A percentile compares a stretch with the other conserved stretches of the same genome.
Conservation (phyloP, 257 asterid genomes). For the Vinca minor region DNA sequence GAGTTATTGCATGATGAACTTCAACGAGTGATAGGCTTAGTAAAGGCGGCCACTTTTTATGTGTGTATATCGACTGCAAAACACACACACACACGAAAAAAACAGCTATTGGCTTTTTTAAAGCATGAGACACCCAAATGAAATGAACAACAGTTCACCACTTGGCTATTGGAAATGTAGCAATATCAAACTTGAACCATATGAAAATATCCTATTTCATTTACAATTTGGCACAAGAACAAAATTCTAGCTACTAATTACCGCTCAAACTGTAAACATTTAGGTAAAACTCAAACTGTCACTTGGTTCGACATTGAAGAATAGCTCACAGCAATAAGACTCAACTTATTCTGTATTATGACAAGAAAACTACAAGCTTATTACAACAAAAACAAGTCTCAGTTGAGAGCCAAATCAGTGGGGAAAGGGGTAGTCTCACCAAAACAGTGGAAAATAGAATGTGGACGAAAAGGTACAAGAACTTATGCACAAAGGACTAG, state of each 20-base stretch:
- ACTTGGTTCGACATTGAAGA: not conserved
- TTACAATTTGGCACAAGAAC: not conserved
- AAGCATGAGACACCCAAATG: not conserved
- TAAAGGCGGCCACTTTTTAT: too few species aligned
- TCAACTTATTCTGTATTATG: conserved; percentile 1
- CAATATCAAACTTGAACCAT: not conserved
- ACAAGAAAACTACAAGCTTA: conserved; percentile 1
- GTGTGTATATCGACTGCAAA: too few species aligned
- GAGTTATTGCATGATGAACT: too few species aligned
- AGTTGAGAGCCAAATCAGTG: not conserved
- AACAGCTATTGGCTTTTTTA: not conserved
- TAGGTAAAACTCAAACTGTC: not conserved
- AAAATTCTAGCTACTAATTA: not conserved
- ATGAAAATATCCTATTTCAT: not conserved
- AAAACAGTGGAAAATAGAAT: not conserved
- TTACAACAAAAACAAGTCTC: conserved; percentile 1
- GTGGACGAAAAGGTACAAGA: not conserved
- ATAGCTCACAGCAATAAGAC: conserved; percentile 2
- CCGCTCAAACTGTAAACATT: not conserved
- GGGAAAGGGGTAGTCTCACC: not conserved
- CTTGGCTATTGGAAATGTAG: not conserved
- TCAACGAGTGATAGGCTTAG: too few species aligned
- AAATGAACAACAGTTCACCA: not conserved
- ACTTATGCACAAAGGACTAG: conserved; percentile 11
- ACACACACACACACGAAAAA: too few species aligned